Percentiles rank a stretch among this genome's conserved stretches.
phyloP scores from a whole-genome alignment of 768 basidiomycete species.

The Russula sp. region DNA sequence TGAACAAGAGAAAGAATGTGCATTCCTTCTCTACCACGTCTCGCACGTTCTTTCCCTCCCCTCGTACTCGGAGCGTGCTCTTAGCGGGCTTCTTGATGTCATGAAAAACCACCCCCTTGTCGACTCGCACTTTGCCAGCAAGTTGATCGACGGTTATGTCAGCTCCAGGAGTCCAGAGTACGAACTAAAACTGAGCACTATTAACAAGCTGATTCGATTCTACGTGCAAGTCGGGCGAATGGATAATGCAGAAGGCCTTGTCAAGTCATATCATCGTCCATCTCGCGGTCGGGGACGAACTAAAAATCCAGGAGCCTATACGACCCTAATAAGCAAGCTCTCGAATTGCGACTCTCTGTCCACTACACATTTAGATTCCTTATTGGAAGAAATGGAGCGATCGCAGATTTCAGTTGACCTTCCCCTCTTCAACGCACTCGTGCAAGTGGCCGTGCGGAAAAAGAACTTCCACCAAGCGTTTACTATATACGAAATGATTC shows the following conservation, averaged over 20 bases:
- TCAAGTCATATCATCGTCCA: constrained; percentile 20
- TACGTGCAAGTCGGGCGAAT: constrained; percentile 31
- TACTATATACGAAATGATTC: constrained; percentile 36
- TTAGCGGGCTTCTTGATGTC: constrained; percentile 33
- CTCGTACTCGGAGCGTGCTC: constrained; percentile 11
- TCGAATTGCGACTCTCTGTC: constrained; percentile 25
- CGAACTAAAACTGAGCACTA: constrained; percentile 15
- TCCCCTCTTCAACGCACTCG: constrained; percentile 42
- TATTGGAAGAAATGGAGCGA: constrained; percentile 36
- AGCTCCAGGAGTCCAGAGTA: constrained; percentile 5
- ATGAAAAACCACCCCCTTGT: constrained; percentile 12
- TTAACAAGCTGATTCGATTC: constrained; percentile 21
- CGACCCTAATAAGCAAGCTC: constrained; percentile 34
- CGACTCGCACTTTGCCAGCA: constrained; percentile 14
- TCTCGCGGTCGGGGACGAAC: constrained; percentile 23
- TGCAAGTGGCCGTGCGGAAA: constrained; percentile 33
- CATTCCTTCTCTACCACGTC: constrained; percentile 21
- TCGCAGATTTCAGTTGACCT: constrained; percentile 34
- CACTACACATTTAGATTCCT: constrained; percentile 27
- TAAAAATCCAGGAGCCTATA: constrained; percentile 29
- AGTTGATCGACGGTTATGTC: constrained; percentile 17
- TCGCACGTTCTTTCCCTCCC: constrained; percentile 25
- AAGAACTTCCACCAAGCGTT: constrained; percentile 34
- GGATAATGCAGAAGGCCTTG: constrained; percentile 28
- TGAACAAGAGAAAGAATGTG: constrained; percentile 17